These are phyloP conservation scores for Calonectria hawksworthii DNA, from an alignment of 2,329 filamentous ascomycete species.

Conservation along the genomic window DNA sequence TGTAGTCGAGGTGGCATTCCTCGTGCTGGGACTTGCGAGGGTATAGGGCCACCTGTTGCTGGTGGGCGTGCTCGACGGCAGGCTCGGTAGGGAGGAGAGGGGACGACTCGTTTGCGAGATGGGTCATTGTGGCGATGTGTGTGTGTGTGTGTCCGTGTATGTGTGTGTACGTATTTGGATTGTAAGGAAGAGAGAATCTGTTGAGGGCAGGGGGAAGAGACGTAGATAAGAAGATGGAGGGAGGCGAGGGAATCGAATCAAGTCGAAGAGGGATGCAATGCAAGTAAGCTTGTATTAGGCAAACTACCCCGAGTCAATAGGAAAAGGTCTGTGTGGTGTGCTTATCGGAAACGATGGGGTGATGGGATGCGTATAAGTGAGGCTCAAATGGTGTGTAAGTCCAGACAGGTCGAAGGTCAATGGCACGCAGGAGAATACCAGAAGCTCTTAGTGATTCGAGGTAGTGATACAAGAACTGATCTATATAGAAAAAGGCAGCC, in stretches of 20 bases:
- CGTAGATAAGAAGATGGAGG: neutral
- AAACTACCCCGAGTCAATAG: neutral
- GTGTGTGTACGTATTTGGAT: neutral
- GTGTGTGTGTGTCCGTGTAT: neutral
- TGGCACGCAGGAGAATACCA: neutral
- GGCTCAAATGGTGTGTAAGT: conserved; percentile 8
- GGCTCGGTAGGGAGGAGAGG: conserved; percentile 52
- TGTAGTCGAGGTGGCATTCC: conserved; percentile 52
- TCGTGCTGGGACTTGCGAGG: conserved; percentile 41
- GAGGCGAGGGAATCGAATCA: neutral
- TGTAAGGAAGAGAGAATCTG: neutral
- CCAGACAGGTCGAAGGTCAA: neutral
- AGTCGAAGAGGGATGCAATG: neutral
- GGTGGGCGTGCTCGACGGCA: conserved; percentile 44
- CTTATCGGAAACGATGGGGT: conserved; percentile 12
- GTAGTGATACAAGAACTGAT: conserved; percentile 11
- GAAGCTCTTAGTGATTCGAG: neutral
- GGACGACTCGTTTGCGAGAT: conserved; percentile 47
- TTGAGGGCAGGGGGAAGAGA: neutral
- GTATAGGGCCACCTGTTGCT: conserved; percentile 40
- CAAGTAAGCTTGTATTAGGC: neutral
- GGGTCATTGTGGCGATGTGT: conserved; percentile 40
- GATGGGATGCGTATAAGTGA: conserved; percentile 8
- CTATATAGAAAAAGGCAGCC: neutral
- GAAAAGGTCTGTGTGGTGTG: conserved; percentile 6